phyloP scores from a whole-genome alignment of 2,329 filamentous ascomycete genomes.

The Penicillium paneum region DNA sequence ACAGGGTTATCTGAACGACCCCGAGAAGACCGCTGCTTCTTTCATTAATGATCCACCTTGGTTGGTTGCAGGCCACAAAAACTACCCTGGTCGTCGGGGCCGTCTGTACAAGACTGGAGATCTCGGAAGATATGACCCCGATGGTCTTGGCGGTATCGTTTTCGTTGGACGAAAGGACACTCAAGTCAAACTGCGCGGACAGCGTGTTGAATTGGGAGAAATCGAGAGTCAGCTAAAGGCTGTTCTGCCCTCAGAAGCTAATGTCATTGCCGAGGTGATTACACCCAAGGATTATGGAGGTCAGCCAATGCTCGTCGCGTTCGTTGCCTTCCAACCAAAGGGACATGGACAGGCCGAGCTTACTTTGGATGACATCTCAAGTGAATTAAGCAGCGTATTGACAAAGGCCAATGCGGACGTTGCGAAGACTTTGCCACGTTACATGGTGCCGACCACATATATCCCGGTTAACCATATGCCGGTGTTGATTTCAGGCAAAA shows the following conservation, averaged over 20 bases:
- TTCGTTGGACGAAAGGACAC: constrained; percentile 42
- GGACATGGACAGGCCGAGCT: constrained; percentile 18
- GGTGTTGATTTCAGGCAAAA: constrained; percentile 45
- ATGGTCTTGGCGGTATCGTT: constrained; percentile 37
- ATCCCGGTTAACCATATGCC: constrained; percentile 46
- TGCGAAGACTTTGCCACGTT: constrained; percentile 29
- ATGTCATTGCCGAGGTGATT: constrained; percentile 52
- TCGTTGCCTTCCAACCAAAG: constrained; percentile 28
- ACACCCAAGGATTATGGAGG: constrained; percentile 26
- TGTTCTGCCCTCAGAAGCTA: constrained; percentile 29
- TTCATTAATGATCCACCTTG: constrained; percentile 41
- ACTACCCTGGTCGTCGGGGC: constrained; percentile 26
- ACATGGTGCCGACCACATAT: constrained; percentile 42
- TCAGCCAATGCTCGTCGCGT: constrained; percentile 32
- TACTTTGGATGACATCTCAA: constrained; percentile 11
- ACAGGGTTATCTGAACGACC: constrained; percentile 46
- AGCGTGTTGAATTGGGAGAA: constrained; percentile 45
- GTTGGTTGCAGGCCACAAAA: constrained; percentile 30
- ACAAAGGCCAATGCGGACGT: constrained; percentile 25
- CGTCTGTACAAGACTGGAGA: constrained; percentile 44
- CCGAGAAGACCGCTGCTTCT: constrained; percentile 33
- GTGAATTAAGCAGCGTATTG: constrained; percentile 18
- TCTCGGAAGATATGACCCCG: constrained; percentile 37
- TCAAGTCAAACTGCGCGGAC: constrained; percentile 44
- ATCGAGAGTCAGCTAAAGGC: constrained; percentile 38